Evolutionary conservation across 768 basidiomycete species (phyloP), one percentile per base, ranked within the genome.

Genomic region (Hemileccinum rubropunctum): DNA sequence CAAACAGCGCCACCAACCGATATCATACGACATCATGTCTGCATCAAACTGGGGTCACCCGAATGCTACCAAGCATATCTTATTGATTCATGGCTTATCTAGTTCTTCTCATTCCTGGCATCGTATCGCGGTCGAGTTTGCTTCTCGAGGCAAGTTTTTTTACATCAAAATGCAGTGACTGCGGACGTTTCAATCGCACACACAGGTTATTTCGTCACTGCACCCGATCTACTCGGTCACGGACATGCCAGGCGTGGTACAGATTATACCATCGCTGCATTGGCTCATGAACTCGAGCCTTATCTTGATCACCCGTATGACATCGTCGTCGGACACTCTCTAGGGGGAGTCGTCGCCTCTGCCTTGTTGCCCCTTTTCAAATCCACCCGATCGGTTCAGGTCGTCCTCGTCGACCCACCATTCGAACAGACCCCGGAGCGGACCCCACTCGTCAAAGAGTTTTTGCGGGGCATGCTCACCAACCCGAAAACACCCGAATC

Each of bases 221-320:
- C 61, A n/a, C 64, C 64, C 5, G 60, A 59, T 36, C 27, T 59
- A 3, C 56, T 64, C 18, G 59, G 59, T 9, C 66, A 66, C 17
- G 60, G 54, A 1, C 21, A 17, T 14, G 47, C 54, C 11, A 38
- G 34, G 9, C 52, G 46, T 14, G 7, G 28, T 9, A 41, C 58
- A 1, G 49, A 50, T 14, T 62, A 54, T 37, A 53, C 59, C 34
- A 26, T 64, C 11, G 21, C 33, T 5, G 49, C 50, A 7, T 11
- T 64, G 21, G 48, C 15, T 14, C 28, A 53, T 4, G 61, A 56
- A 30, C 54, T 59, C n/a, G 28, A 5, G 0, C 59, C 55, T 1
- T 21, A 58, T 28, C 45, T 63, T 14, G 44, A 51, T n/a, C 41
- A 26, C 8, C 34, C 21, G 1, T 62, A 50, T 11, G 6, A 53